These are phyloP conservation scores for Lasiosphaeria ovina DNA, from an alignment of 495 filamentous ascomycete genomes.

Conservation along the genomic window DNA sequence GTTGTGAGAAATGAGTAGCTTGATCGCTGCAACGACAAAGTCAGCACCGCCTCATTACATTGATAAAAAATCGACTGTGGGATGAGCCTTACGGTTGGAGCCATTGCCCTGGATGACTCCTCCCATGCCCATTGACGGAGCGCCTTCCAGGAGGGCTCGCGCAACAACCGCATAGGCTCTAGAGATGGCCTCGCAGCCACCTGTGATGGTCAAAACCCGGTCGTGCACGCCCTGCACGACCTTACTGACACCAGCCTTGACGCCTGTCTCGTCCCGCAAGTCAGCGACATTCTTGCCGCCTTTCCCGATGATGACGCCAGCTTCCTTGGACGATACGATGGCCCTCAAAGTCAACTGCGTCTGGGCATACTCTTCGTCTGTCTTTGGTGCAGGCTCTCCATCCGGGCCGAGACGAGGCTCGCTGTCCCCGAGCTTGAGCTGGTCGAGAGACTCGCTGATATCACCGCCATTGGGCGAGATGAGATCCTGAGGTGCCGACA, in stretches of 20 bases:
- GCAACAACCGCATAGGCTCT: slow-evolving; percentile 93
- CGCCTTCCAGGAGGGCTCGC: slow-evolving; percentile 85
- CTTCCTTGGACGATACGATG: slow-evolving; percentile 97
- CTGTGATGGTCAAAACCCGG: slow-evolving; percentile 92
- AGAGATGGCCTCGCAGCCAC: slow-evolving; percentile 77
- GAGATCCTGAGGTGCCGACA: slow-evolving; percentile 50
- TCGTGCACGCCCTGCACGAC: slow-evolving; percentile 96
- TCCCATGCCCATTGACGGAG: slow-evolving; percentile 92
- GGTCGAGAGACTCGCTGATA: slow-evolving; percentile 51
- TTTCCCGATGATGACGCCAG: slow-evolving; percentile 97
- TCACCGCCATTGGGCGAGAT: slow-evolving; percentile 40
- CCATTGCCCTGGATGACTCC: slow-evolving; percentile 79
- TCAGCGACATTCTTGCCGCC: slow-evolving; percentile 98
- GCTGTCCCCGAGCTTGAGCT: slow-evolving; percentile 47
- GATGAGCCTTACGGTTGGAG: slow-evolving; percentile 75
- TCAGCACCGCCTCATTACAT: slow-evolving; percentile 21
- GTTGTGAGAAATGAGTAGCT: slow-evolving; percentile 96
- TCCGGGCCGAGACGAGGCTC: slow-evolving; percentile 63
- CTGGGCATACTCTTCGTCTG: slow-evolving; percentile 93
- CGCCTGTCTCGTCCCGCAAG: slow-evolving; percentile 92
- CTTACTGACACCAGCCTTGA: slow-evolving; percentile 97
- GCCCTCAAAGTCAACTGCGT: slow-evolving; percentile 89
- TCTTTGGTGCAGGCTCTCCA: slow-evolving; percentile 70
- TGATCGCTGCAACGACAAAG: slow-evolving; percentile 63
- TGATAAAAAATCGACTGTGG: background rate